Percentiles rank a stretch among this genome's conserved stretches.
Conservation (phyloP, 345 rosid genomes). For the Citrus mangshanensis region DNA sequence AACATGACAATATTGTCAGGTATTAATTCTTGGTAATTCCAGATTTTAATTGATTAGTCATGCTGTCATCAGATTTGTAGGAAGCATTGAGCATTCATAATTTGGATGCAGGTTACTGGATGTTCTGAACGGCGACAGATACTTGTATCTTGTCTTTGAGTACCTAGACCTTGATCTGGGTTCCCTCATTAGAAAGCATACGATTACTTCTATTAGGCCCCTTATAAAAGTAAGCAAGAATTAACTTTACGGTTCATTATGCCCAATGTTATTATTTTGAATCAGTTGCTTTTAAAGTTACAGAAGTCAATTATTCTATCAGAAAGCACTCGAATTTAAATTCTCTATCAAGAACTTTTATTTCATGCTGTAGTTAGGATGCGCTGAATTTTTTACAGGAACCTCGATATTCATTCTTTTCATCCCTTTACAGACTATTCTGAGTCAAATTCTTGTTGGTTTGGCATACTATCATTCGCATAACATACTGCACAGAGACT, state of each 20-base stretch:
- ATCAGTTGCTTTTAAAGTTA: neutral
- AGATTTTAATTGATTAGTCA: too few species aligned
- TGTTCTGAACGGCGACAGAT: neutral
- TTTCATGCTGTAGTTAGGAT: too few species aligned
- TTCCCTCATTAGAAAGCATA: neutral
- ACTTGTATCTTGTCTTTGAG: conserved; percentile 5
- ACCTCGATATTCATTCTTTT: neutral
- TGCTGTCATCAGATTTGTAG: too few species aligned
- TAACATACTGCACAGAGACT: conserved; percentile 46
- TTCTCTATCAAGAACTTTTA: too few species aligned
- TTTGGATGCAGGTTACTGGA: conserved; percentile 8
- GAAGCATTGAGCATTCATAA: neutral
- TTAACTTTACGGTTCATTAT: neutral
- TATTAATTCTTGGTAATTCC: neutral
- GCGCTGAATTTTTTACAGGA: neutral
- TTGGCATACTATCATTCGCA: conserved; percentile 42
- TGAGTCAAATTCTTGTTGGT: conserved; percentile 4
- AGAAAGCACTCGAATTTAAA: neutral
- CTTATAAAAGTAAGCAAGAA: neutral
- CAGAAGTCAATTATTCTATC: neutral
- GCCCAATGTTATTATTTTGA: neutral
- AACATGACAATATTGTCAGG: conserved; percentile 9
- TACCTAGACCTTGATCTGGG: conserved; percentile 1
- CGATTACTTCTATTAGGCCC: neutral
- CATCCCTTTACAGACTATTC: neutral